Evolutionary conservation across 768 basidiomycete genomes (phyloP), one percentile per base, ranked within the genome.

Genomic region (Pisolithus microcarpus): DNA sequence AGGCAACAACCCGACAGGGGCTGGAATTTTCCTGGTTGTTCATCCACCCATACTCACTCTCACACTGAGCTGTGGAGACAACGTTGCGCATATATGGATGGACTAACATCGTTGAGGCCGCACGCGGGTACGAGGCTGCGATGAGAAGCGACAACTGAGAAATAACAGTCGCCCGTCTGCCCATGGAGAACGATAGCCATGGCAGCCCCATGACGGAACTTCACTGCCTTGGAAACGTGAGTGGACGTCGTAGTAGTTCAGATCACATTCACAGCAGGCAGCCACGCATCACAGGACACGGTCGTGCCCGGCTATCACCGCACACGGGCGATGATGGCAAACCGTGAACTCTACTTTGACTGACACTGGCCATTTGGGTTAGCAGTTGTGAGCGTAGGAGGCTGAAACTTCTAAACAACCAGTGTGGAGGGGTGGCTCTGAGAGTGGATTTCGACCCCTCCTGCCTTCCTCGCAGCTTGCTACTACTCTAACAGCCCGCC

Each of bases 1-100:
- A 68, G 2, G 65, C 64, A 7, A 62, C 66, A 4, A 48, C 38
- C 26, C 64, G 50, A 51, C 66, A 68, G 3, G 66, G 56, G 23
- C 21, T 46, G 15, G 38, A 0, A 30, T 39, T 34, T 19, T 61
- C 54, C 1, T 38, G 43, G 16, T 55, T 61, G 38, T 64, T 36
- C 65, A 66, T 66, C 65, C 65, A 66, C 8, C 34, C 28, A 51
- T 64, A 62, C 2, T 47, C 50, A 10, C 47, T 0, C 21, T 37
- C 46, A 46, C 65, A 66, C 0, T 46, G 48, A 16, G 56, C 65
- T 49, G 43, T 43, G 0, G 65, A 53, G 11, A 26, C 10, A 9
- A 55, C 36, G 16, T 5, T 3, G 3, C 61, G 58, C 8, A 52
- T 13, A 16, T 54, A 42, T 23, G 61, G 54, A 19, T 43, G 58